Percentiles rank a stretch among this genome's conserved stretches.
phyloP scores from a whole-genome alignment of 164 flowering plant species.

The Aristolochia californica region DNA sequence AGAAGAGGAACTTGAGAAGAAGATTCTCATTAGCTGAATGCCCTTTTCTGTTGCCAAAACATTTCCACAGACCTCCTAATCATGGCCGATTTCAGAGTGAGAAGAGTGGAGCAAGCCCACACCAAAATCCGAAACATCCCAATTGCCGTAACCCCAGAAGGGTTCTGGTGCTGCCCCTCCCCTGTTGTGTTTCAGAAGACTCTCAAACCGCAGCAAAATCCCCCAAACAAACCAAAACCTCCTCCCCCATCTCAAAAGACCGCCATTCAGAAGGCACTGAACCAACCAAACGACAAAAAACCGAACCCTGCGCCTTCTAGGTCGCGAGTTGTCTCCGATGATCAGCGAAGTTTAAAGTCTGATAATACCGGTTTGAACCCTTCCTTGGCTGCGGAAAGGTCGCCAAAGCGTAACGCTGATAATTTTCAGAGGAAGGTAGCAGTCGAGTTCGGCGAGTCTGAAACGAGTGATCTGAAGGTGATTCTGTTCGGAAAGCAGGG shows the following conservation, averaged over 20 bases:
- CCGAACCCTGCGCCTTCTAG: conserved; percentile 28
- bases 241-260: conserved; percentile 39
- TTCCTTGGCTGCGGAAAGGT: conserved; percentile 34
- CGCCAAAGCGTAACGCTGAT: conserved; percentile 41
- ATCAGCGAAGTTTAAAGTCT: conserved; percentile 20
- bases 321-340: conserved; percentile 28
- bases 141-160: conserved; percentile 97
- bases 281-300: conserved; percentile 31
- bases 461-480: conserved; percentile 76
- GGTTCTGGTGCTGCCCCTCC: conserved; percentile 98
- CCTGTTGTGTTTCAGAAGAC: conserved; percentile 78
- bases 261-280: conserved; percentile 37
- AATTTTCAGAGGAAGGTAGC: conserved; percentile 65
- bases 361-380: conserved; percentile 24
- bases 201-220: conserved; percentile 43
- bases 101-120: conserved; percentile 60
- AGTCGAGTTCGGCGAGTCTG: conserved; percentile 88
- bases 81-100: conserved; percentile 69
- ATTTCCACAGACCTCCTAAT: background rate
- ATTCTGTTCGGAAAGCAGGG: conserved; percentile 78
- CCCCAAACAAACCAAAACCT: conserved; percentile 45
- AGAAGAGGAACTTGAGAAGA: too few relatives aligned
- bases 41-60: background rate
- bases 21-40: too few relatives aligned
- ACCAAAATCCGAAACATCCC: conserved; percentile 83